Conservation (phyloP, 148 eudicot genomes). For the Rhododendron williamsianum region DNA sequence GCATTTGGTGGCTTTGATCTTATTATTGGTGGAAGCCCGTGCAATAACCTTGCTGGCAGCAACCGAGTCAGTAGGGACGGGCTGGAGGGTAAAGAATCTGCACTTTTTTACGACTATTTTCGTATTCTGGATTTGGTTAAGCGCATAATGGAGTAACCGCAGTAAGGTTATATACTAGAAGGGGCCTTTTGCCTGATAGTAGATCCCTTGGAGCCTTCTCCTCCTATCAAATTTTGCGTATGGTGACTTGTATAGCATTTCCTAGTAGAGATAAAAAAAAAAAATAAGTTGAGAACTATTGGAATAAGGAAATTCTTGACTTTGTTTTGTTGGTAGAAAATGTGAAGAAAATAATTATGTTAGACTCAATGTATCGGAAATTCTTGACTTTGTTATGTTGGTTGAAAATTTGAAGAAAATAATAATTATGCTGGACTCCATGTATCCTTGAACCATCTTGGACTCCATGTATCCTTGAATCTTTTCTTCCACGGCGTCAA, state of each 20-base stretch:
- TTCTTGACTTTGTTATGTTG: neutral
- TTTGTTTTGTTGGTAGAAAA: neutral
- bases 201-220: neutral
- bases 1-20: conserved; percentile 66
- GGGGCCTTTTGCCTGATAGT: neutral
- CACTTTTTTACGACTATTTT: conserved; percentile 60
- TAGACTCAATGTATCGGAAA: neutral
- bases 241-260: neutral
- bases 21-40: conserved; percentile 84
- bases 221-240: neutral
- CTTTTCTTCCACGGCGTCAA: too few relatives aligned
- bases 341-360: neutral
- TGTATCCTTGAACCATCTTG: too few relatives aligned
- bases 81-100: conserved; percentile 72
- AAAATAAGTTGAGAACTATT: too few relatives aligned
- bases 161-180: neutral
- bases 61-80: conserved; percentile 81
- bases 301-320: neutral
- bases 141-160: conserved; percentile 26
- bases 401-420: neutral
- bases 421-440: neutral
- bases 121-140: conserved; percentile 64
- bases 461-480: too few relatives aligned
- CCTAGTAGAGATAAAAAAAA: neutral
- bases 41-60: conserved; percentile 81